Evolutionary conservation across 106 monocot species (phyloP).

Genomic region (Allium cepa): DNA sequence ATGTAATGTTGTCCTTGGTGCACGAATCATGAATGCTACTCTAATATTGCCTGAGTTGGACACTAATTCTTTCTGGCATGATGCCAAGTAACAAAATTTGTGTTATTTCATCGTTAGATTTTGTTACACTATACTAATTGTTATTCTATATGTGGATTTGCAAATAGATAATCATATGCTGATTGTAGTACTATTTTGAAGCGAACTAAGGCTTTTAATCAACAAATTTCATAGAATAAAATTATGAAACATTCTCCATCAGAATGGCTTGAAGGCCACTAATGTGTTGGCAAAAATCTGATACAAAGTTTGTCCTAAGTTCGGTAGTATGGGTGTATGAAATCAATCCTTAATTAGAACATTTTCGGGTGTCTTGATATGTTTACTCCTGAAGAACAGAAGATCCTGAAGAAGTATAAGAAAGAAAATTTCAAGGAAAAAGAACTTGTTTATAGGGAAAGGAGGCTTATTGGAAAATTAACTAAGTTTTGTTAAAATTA

Average conservation of each 20-base stretch:
- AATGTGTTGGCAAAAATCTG: too few species aligned
- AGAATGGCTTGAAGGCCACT: too few species aligned
- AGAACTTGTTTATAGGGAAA: conserved; percentile 69
- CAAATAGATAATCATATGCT: too few species aligned
- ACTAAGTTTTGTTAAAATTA: too few species aligned
- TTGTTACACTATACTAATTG: background rate
- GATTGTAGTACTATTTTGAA: too few species aligned
- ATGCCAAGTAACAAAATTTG: conserved; percentile 60
- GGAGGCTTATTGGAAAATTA: conserved; percentile 90
- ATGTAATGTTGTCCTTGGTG: conserved; percentile 98
- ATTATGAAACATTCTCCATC: too few species aligned
- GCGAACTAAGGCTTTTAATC: too few species aligned
- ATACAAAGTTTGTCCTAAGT: too few species aligned
- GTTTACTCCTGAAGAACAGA: conserved; percentile 80
- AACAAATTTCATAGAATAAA: too few species aligned
- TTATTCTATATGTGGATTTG: too few species aligned
- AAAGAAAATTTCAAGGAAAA: conserved; percentile 81
- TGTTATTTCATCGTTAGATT: background rate
- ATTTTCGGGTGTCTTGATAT: conserved; percentile 80
- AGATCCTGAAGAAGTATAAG: conserved; percentile 72
- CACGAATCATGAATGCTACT: conserved; percentile 99
- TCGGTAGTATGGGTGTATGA: too few species aligned
- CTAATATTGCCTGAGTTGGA: conserved; percentile 91
- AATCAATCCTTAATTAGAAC: background rate
- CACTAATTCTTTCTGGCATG: conserved; percentile 90